Conservation (phyloP, 345 rosid species). For the Salix caprea region DNA sequence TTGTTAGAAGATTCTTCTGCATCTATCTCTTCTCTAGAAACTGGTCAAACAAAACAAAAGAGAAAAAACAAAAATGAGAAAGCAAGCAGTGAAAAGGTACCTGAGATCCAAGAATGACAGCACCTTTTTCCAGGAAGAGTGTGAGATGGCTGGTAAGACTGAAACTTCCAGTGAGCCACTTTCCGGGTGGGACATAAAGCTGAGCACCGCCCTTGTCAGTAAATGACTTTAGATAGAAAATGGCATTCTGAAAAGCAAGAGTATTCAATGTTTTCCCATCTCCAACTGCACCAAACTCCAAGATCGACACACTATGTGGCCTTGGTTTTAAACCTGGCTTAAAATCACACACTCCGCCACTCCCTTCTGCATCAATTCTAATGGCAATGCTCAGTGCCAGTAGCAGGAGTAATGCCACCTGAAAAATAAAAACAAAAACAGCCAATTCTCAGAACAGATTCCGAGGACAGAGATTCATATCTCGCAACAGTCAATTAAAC, state of each 20-base stretch:
- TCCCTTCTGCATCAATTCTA: conserved; percentile 32
- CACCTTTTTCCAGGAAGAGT: conserved; percentile 82
- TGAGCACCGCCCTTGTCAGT: conserved; percentile 98
- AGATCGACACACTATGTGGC: conserved; percentile 83
- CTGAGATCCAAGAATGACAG: conserved; percentile 86
- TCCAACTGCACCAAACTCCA: conserved; percentile 92
- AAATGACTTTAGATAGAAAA: conserved; percentile 89
- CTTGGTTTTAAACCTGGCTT: conserved; percentile 55
- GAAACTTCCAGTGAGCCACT: conserved; percentile 91
- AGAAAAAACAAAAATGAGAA: background rate
- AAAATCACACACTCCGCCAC: conserved; percentile 42
- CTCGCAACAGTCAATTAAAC: background rate
- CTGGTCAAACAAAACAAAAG: background rate
- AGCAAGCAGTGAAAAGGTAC: conserved; percentile 27
- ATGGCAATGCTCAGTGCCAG: conserved; percentile 30
- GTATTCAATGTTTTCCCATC: conserved; percentile 79
- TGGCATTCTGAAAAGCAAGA: conserved; percentile 84
- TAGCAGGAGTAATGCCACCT: conserved; percentile 27
- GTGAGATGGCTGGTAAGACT: conserved; percentile 97
- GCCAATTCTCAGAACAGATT: background rate
- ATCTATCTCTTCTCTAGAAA: background rate
- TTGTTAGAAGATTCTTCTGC: background rate
- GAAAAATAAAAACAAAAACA: background rate
- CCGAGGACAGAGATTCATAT: background rate
- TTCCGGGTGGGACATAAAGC: conserved; percentile 83